A percentile compares a stretch with the other conserved stretches of the same genome.
Conservation (phyloP, 108 stramenopile genomes). For the Cyclotella sp. region DNA sequence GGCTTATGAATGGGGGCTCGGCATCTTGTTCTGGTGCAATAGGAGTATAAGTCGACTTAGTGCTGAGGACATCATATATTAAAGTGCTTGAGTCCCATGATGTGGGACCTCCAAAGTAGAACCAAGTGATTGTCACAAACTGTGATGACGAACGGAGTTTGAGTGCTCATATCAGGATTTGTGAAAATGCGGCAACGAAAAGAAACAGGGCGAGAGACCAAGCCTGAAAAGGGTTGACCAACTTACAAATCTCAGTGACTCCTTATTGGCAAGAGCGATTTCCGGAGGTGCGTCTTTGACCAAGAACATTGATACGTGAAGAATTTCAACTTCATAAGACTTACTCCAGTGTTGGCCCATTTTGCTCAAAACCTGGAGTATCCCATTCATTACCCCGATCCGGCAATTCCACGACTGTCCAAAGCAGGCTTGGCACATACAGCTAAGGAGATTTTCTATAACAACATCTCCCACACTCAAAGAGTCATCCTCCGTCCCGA, state of each 20-base stretch:
- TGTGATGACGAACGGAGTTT: neutral
- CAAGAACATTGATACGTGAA: conserved; percentile 72
- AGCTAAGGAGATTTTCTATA: conserved; percentile 64
- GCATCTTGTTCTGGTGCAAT: neutral
- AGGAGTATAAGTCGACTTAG: conserved; percentile 4
- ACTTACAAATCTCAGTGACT: conserved; percentile 60
- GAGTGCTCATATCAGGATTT: neutral
- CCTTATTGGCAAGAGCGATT: conserved; percentile 57
- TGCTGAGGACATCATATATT: conserved; percentile 46
- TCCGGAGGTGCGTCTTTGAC: conserved; percentile 79
- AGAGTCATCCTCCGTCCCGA: neutral
- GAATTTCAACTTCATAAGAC: conserved; percentile 72
- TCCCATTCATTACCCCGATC: conserved; percentile 49
- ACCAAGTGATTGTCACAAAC: conserved; percentile 56
- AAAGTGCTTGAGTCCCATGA: conserved; percentile 32
- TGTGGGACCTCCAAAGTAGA: conserved; percentile 51
- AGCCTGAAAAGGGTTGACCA: no score
- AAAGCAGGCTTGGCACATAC: conserved; percentile 56
- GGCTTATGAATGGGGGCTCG: conserved; percentile 18
- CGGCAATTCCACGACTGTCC: conserved; percentile 61
- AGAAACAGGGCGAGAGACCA: neutral
- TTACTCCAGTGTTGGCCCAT: conserved; percentile 63
- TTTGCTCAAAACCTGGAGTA: conserved; percentile 50
- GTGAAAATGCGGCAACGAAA: neutral
- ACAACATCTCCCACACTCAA: conserved; percentile 25